phyloP scores from a whole-genome alignment of 2,329 filamentous ascomycete species.

The Aspergillus transmontanensis region DNA sequence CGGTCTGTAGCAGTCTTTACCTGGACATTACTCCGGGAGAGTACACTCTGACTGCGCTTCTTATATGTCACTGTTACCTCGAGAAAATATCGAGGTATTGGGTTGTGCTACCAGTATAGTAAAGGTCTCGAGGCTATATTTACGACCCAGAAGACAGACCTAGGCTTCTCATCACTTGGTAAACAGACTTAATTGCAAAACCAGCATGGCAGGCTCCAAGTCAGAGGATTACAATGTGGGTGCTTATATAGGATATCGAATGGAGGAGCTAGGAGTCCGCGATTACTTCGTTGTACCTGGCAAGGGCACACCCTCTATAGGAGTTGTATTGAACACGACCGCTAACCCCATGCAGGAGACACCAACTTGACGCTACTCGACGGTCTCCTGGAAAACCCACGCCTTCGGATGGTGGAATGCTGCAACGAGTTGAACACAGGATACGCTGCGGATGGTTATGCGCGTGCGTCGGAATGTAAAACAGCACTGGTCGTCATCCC shows the following conservation, averaged over 20 bases:
- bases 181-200: neutral
- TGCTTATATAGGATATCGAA: slow-evolving; percentile 8
- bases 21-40: fast-evolving
- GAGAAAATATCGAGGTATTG: neutral
- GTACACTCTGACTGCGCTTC: fast-evolving
- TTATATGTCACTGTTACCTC: neutral
- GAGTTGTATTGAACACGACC: neutral
- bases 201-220: neutral
- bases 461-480: slow-evolving; percentile 6
- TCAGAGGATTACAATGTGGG: slow-evolving; percentile 1
- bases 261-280: slow-evolving; percentile 12
- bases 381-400: slow-evolving; percentile 2
- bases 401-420: slow-evolving; percentile 12
- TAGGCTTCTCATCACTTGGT: neutral
- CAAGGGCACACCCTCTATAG: neutral
- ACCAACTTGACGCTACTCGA: slow-evolving; percentile 11
- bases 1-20: neutral
- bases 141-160: neutral
- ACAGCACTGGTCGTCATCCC: slow-evolving; percentile 14
- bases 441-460: slow-evolving; percentile 21
- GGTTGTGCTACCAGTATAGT: fast-evolving
- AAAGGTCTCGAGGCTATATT: neutral
- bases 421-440: slow-evolving; percentile 21
- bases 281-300: slow-evolving; percentile 19
- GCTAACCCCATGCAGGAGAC: slow-evolving; percentile 4